phyloP scores from a whole-genome alignment of 306 rosid genomes.

The Prunus campanulata region DNA sequence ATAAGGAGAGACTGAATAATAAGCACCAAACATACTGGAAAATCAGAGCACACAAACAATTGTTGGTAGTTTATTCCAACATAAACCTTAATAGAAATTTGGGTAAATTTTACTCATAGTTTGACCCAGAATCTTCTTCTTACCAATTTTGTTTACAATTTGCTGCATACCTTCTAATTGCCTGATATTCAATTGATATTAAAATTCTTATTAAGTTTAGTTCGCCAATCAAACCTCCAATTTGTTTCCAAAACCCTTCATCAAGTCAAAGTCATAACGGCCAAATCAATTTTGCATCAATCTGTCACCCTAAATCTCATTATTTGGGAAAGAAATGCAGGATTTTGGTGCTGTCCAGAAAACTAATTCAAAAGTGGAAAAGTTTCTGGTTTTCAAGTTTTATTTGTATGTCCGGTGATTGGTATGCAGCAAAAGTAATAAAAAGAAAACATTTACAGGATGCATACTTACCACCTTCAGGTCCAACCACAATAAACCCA shows the following conservation, averaged over 20 bases:
- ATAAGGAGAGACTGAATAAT: background rate
- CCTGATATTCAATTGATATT: background rate
- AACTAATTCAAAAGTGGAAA: background rate
- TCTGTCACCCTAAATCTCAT: background rate
- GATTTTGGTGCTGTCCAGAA: background rate
- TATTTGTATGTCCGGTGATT: background rate
- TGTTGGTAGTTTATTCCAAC: background rate
- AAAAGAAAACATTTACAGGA: background rate
- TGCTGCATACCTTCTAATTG: background rate
- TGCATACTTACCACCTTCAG: slow-evolving; percentile 80
- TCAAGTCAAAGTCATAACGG: background rate
- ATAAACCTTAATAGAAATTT: background rate
- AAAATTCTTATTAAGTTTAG: background rate
- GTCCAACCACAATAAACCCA: slow-evolving; percentile 79
- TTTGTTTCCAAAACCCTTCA: background rate
- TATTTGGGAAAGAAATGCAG: background rate
- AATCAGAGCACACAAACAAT: background rate
- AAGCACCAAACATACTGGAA: background rate
- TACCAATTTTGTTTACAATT: background rate
- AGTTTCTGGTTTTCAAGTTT: background rate
- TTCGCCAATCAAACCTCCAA: background rate
- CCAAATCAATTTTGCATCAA: background rate
- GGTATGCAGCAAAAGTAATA: background rate
- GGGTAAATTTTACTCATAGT: background rate
- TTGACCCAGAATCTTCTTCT: background rate